Base-by-base conservation (phyloP, 345 rosid genomes). In the Populus deltoides region DNA sequence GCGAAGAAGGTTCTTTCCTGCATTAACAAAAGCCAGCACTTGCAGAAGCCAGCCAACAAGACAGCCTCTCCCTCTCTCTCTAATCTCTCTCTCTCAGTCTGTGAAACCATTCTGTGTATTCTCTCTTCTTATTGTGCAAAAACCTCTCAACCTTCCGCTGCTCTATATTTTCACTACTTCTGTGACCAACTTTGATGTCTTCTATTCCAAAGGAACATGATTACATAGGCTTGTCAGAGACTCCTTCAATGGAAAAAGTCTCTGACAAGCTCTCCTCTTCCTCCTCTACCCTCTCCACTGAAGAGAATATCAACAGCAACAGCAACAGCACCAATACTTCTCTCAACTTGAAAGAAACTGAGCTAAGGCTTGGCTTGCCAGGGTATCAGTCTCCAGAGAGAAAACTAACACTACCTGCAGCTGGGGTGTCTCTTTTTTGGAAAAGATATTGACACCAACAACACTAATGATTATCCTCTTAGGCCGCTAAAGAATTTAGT, bases 331-430 rank as follows among this genome's bases (percentile, higher is more conserved):
- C 41, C 59, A 81, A 59, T 4, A 55, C 83, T 66, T 66, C 61
- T 59, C 89, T 89, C 10, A 87, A 86, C 75, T 80, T 89, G 72
- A 88, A 84, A 75, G 92, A 86, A 81, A 91, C 94, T 66, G 92
- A 91, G 86, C 84, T 91, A 8, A 85, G 90, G 82, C 92, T 91
- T 75, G 94, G 92, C 69, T 76, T 89, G 72, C 95, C 95, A 7
- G 95, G 95, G 41, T 90, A 90, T 39, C 77, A 75, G 65, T 86
- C 89, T n/a, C 90, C 87, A 1, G 88, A 81, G 81, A 86, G 90
- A 47, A 90, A 88, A 71, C 83, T 87, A 69, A 20, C 61, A 38
- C 74, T 66, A n/a, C 53, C 84, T 63, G 41, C 22, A 3, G 17
- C 75, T 55, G 88, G 85, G 68, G 82, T 84, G 24, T 85, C 93